Evolutionary conservation across 1,284 basidiomycete species (phyloP), one percentile per base, ranked within the genome.

Genomic region (Boletus smithii): DNA sequence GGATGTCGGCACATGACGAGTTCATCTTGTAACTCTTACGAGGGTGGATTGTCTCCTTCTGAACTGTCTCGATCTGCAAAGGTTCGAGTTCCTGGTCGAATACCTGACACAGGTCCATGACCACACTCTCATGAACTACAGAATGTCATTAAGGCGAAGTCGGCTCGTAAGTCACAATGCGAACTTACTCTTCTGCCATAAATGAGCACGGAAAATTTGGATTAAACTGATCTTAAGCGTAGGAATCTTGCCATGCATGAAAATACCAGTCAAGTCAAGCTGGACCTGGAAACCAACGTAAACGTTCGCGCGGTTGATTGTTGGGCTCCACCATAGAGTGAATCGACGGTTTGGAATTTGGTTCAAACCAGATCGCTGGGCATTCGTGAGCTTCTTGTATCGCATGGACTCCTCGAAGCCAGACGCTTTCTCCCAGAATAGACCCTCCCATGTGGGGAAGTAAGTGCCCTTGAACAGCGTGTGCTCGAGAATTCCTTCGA

Each of bases 11-110:
- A 56, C 89, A 91, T 31, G 89, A 91, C 10, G 95, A 97, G 71
- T 98, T 99, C 93, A 99, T 97, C 80, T 98, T 97, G 83, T 99
- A 99, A 77, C 92, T 97, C 79, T 98, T 99, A 72, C 95, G 89
- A 62, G 97, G 95, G 69, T 91, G 95, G 56, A 99, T 98, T 0
- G 95, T 98, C 72, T 99, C 95, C 73, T 99, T 99, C 69, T 99
- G 97, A 2, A 99, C 97, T 0, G 95, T 98, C 76, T 99, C 97
- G 63, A 99, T 99, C 61, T 97, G 94, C 5, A 99, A 73, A 0
- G 97, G 95, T 68, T 99, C 97, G 31, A 99, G 79, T 63, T 99
- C 95, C 70, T 98, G 95, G 73, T 99, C 97, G 61, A 99, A 97
- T 16, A 99, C 95, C 79, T 99, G 95, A 73, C 93, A 95, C 79